These are phyloP conservation scores for Pyracantha coccinea DNA, from an alignment of 331 rosid species.

Conservation along the genomic window DNA sequence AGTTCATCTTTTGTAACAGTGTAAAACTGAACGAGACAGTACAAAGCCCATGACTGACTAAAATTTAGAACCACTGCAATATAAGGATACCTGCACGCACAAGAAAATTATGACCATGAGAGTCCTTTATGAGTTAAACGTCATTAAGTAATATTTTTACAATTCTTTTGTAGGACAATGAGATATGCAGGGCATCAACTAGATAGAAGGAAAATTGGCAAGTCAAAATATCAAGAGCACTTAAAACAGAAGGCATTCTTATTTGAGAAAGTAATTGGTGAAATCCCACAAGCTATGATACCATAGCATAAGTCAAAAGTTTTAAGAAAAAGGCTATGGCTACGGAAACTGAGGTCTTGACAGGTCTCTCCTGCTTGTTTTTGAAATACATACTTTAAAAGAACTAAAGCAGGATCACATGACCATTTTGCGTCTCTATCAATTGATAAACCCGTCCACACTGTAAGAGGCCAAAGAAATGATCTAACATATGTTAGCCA, in stretches of 20 bases:
- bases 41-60: slow-evolving; percentile 98
- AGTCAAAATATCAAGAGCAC: background rate
- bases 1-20: slow-evolving; percentile 78
- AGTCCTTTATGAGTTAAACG: background rate
- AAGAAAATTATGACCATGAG: slow-evolving; percentile 20
- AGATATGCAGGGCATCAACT: background rate
- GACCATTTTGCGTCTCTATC: background rate
- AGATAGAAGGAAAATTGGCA: background rate
- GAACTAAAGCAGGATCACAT: background rate
- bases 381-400: background rate
- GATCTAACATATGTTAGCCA: background rate
- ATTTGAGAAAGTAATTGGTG: background rate
- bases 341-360: background rate
- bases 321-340: background rate
- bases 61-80: slow-evolving; percentile 92
- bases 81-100: slow-evolving; percentile 77
- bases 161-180: background rate
- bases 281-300: background rate
- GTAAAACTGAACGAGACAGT: slow-evolving; percentile 96
- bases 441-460: background rate
- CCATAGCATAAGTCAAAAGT: background rate
- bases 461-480: background rate
- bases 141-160: background rate
- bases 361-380: background rate
- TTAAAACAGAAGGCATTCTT: background rate